Evolutionary conservation across 176 grass and related monocot species (phyloP).

Genomic region (Microstegium vimineum): DNA sequence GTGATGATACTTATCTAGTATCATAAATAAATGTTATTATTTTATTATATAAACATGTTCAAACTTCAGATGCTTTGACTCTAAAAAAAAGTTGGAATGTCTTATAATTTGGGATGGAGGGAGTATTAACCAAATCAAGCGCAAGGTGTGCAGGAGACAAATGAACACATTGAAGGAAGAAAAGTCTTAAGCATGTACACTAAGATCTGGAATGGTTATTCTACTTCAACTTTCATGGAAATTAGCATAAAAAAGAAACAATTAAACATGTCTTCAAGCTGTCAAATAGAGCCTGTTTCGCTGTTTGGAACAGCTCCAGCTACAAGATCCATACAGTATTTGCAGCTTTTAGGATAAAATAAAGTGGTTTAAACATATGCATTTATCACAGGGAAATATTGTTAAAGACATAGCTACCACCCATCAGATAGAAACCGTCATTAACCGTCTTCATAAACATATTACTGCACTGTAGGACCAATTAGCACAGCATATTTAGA

Average conservation of each 20-base stretch:
- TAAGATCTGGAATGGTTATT: not conserved
- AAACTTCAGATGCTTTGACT: no score
- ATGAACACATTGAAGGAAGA: not conserved
- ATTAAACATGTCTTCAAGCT: not conserved
- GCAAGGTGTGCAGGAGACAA: constrained; percentile 11
- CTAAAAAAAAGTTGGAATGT: no score
- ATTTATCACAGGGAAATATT: not conserved
- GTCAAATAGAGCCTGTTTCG: not conserved
- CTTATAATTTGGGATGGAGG: no score
- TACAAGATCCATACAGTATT: not conserved
- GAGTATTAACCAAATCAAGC: constrained; percentile 4
- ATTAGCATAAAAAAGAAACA: constrained; percentile 10
- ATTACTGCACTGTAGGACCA: not conserved
- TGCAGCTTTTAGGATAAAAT: not conserved
- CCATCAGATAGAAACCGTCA: not conserved
- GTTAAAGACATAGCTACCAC: not conserved
- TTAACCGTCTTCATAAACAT: not conserved
- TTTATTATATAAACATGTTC: no score
- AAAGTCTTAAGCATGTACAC: not conserved
- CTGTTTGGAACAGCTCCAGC: not conserved
- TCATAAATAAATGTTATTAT: no score
- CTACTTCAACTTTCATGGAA: constrained; percentile 1
- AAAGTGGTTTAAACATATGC: not conserved
- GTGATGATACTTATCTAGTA: no score
- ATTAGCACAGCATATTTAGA: not conserved